Evolutionary conservation across 2,329 filamentous ascomycete species (phyloP).

Genomic region (Diaporthe caulivora): DNA sequence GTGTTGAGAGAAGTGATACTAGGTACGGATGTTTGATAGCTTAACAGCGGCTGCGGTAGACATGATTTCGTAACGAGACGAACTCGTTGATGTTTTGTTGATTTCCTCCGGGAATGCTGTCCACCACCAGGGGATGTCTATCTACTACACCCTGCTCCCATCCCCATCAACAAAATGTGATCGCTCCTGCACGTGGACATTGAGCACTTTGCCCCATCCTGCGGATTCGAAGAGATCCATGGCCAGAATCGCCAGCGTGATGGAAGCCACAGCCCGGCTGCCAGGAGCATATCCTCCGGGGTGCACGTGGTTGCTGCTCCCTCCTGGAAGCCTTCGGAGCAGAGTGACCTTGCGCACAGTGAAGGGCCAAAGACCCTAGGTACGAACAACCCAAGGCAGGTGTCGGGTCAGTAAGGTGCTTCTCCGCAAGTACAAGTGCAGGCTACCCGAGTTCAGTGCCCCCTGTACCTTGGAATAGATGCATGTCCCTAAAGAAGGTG

Average conservation of each 20-base stretch:
- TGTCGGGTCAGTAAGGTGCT: too few relatives aligned
- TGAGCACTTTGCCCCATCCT: background rate
- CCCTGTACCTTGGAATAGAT: too few relatives aligned
- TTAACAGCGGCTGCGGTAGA: background rate
- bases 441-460: too few relatives aligned
- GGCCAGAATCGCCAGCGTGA: background rate
- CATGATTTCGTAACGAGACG: background rate
- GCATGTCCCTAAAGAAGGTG: too few relatives aligned
- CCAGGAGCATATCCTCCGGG: background rate
- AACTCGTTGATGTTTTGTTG: background rate
- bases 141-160: background rate
- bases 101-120: background rate
- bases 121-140: background rate
- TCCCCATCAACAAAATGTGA: background rate
- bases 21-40: background rate
- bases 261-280: background rate
- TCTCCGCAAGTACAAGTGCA: too few relatives aligned
- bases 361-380: too few relatives aligned
- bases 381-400: too few relatives aligned
- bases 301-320: background rate
- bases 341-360: too few relatives aligned
- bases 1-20: too few relatives aligned
- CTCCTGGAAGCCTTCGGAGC: background rate
- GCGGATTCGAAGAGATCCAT: background rate
- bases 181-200: slow-evolving; percentile 1